Conservation (phyloP, 768 basidiomycete species). For the Amanita subjunquillea region DNA sequence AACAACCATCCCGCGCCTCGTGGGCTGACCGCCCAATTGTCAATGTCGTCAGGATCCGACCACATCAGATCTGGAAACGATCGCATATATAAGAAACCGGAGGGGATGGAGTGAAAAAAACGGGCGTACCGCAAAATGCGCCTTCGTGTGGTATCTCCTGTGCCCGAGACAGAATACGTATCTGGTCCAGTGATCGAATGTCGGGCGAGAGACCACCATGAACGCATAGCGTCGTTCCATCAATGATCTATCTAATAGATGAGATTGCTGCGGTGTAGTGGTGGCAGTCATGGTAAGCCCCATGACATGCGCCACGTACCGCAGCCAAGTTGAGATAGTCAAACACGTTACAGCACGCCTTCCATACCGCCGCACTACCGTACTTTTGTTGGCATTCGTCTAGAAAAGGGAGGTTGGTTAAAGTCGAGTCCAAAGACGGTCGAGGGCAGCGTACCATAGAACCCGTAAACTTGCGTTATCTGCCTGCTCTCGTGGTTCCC, state of each 20-base stretch:
- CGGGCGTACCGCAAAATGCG: conserved; percentile 77
- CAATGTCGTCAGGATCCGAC: conserved; percentile 93
- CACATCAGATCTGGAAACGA: conserved; percentile 81
- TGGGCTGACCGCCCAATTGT: conserved; percentile 95
- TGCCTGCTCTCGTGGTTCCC: conserved; percentile 97
- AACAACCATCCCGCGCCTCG: conserved; percentile 96
- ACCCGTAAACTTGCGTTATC: conserved; percentile 98
- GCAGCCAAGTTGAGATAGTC: conserved; percentile 94
- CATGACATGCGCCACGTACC: conserved; percentile 30
- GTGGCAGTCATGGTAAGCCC: neutral
- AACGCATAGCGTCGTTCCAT: conserved; percentile 86
- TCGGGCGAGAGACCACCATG: conserved; percentile 96
- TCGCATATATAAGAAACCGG: neutral
- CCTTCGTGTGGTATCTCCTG: conserved; percentile 99
- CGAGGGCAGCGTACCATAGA: conserved; percentile 63
- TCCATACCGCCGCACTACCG: conserved; percentile 92
- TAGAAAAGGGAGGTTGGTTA: conserved; percentile 14
- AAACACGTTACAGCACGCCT: conserved; percentile 93
- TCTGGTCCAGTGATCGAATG: conserved; percentile 90
- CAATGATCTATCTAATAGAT: conserved; percentile 64
- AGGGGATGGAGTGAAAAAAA: neutral
- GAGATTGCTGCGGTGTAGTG: neutral
- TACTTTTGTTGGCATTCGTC: conserved; percentile 99
- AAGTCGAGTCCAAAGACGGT: neutral
- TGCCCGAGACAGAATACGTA: conserved; percentile 85